Evolutionary conservation across 352 stramenopile species (phyloP).

Genomic region (Phytopythium ostracodes): DNA sequence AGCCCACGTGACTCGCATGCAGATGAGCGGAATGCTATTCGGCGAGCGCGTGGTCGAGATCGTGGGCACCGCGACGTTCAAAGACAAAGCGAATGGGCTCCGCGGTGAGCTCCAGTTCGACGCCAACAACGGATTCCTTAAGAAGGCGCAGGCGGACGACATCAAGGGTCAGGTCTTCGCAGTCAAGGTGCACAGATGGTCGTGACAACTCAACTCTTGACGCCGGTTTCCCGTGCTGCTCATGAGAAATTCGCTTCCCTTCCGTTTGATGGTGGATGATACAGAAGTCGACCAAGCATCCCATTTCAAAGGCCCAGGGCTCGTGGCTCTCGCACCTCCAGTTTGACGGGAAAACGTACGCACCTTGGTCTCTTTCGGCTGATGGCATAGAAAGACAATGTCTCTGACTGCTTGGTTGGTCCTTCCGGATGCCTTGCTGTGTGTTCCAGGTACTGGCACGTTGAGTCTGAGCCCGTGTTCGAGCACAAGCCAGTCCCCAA

Average conservation of each 20-base stretch:
- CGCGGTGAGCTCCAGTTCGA: slow-evolving; percentile 56
- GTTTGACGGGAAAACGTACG: slow-evolving; percentile 61
- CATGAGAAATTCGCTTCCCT: no score
- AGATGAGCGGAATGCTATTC: slow-evolving; percentile 70
- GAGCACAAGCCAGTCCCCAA: slow-evolving; percentile 38
- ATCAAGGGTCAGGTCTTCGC: slow-evolving; percentile 65
- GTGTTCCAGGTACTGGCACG: slow-evolving; percentile 53
- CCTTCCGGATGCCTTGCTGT: not conserved
- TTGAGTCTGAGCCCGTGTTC: slow-evolving; percentile 63
- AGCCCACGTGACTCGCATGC: not conserved
- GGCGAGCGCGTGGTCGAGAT: slow-evolving; percentile 72
- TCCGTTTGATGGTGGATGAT: not conserved
- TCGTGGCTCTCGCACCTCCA: slow-evolving; percentile 73
- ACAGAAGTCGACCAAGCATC: slow-evolving; percentile 43
- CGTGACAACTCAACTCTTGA: no score
- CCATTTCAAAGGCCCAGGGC: slow-evolving; percentile 39
- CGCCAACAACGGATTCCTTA: slow-evolving; percentile 62
- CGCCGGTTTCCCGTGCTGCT: not conserved
- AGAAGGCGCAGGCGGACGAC: slow-evolving; percentile 58
- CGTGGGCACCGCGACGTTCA: slow-evolving; percentile 44
- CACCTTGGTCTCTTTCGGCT: not conserved
- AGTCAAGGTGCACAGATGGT: slow-evolving; percentile 25
- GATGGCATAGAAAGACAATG: not conserved
- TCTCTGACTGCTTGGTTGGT: no score
- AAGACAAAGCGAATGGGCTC: slow-evolving; percentile 37